Evolutionary conservation across 768 basidiomycete species (phyloP), one percentile per base, ranked within the genome.

Genomic region (Pisolithus tinctorius): DNA sequence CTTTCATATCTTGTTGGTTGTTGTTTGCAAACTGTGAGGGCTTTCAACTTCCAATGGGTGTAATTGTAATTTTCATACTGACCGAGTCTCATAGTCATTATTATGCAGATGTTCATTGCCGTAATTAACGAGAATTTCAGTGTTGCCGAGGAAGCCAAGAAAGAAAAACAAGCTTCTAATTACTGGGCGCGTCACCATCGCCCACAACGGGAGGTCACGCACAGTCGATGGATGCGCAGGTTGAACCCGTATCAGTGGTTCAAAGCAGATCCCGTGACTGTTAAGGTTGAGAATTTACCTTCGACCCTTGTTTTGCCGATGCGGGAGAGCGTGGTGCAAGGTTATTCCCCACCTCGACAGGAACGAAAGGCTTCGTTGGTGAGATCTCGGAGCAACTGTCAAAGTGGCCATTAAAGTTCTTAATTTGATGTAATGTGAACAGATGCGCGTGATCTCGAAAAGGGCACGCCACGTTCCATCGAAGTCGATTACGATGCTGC

Each of bases 41-140:
- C 20, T 23, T 43, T 34, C 37, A 31, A n/a, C 46, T 51, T 47
- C 40, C 1, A 17, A 42, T 38, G 30, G 14, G 6, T 29, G 30
- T 38, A 43, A 14, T 14, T 11, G 31, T 6, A 20, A 20, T 20
- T 20, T 20, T 25, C 9, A 31, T 29, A 34, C 13, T 40, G 44
- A 50, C 26, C 53, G 26, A 45, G 56, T 37, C 50, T 36, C 7
- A 39, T 52, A 94, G 93, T 92, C 74, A 90, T 95, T 60, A 76
- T 95, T 8, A 66, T 95, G 45, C 93, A 95, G 63, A 87, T 97
- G 84, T 96, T 97, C 72, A 90, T 98, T 60, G 95, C 95, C 31
- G 93, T 95, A 42, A 93, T 96, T 74, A 90, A 93, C 61, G 93
- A 94, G 74, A 95, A 94, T 67, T 97, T 98, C 60, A 77, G 84